Conservation (phyloP, 1,284 basidiomycete genomes). For the Anthracocystis walkeri region DNA sequence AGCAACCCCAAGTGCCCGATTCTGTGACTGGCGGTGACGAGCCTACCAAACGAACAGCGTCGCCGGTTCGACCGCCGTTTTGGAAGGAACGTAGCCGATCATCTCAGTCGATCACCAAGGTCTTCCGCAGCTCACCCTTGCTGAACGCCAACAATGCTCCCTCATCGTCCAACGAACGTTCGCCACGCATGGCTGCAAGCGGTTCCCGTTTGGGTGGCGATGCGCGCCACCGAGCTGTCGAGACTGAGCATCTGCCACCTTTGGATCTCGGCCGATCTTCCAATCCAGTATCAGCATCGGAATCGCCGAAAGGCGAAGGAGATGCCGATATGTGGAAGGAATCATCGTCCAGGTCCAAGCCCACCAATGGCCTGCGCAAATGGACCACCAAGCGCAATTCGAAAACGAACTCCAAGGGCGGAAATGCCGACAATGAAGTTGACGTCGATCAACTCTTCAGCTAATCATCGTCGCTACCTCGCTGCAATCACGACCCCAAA, state of each 20-base stretch:
- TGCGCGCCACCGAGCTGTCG: background rate
- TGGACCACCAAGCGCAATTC: constrained; percentile 27
- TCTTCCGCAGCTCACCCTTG: constrained; percentile 29
- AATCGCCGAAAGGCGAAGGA: constrained; percentile 15
- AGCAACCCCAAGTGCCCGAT: constrained; percentile 22
- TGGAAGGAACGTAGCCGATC: constrained; percentile 43
- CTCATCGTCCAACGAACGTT: constrained; percentile 5
- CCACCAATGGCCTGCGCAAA: constrained; percentile 19
- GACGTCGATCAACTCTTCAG: constrained; percentile 38
- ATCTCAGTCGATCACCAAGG: constrained; percentile 29
- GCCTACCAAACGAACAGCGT: constrained; percentile 12
- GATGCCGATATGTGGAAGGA: constrained; percentile 37
- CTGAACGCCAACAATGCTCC: background rate
- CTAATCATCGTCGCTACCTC: background rate
- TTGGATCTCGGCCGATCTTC: constrained; percentile 17
- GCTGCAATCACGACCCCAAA: background rate
- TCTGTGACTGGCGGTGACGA: constrained; percentile 29
- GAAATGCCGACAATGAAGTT: constrained; percentile 15
- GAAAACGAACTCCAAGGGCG: constrained; percentile 6
- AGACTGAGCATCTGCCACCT: constrained; percentile 17
- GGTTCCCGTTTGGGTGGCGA: constrained; percentile 1
- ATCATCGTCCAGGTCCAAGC: constrained; percentile 14
- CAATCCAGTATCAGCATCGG: background rate
- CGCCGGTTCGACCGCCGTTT: constrained; percentile 27
- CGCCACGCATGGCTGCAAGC: background rate